A percentile compares a stretch with the other conserved stretches of the same genome.
Evolutionary conservation across 2,329 filamentous ascomycete genomes (phyloP).

Genomic region (Drechslerella dactyloides): DNA sequence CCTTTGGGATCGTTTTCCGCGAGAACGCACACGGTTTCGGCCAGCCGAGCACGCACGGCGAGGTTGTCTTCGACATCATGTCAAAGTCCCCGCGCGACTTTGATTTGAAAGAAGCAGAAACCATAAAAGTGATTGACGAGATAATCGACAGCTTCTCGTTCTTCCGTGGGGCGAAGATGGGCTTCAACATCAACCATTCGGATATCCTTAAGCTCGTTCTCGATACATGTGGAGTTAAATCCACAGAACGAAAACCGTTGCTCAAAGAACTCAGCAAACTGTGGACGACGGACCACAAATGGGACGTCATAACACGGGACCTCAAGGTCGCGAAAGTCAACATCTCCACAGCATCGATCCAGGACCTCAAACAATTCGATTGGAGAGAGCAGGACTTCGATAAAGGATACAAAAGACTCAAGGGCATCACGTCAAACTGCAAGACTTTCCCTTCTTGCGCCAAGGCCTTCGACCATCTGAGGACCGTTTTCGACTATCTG

Average conservation of each 20-base stretch:
- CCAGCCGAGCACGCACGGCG: conserved; percentile 80
- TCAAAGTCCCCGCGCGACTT: conserved; percentile 80
- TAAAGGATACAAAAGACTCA: conserved; percentile 71
- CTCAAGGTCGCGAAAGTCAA: conserved; percentile 81
- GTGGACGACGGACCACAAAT: conserved; percentile 61
- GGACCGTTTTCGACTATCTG: conserved; percentile 76
- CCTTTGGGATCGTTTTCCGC: conserved; percentile 81
- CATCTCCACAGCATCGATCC: conserved; percentile 84
- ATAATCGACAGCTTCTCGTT: conserved; percentile 81
- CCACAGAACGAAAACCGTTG: conserved; percentile 16
- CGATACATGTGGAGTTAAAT: conserved; percentile 41
- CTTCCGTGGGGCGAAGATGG: conserved; percentile 74
- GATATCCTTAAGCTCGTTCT: conserved; percentile 67
- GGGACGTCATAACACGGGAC: conserved; percentile 60
- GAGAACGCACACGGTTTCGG: conserved; percentile 74
- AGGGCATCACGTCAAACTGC: conserved; percentile 60
- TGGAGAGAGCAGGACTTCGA: conserved; percentile 79
- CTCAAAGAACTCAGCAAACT: conserved; percentile 38
- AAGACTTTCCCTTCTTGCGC: conserved; percentile 34
- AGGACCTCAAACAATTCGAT: conserved; percentile 88
- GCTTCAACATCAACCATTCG: conserved; percentile 88
- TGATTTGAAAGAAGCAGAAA: conserved; percentile 88
- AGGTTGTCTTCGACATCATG: conserved; percentile 97
- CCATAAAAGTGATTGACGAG: conserved; percentile 92
- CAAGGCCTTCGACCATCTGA: conserved; percentile 75